phyloP scores from a whole-genome alignment of 2,329 filamentous ascomycete species.

The Cercospora berteroae region DNA sequence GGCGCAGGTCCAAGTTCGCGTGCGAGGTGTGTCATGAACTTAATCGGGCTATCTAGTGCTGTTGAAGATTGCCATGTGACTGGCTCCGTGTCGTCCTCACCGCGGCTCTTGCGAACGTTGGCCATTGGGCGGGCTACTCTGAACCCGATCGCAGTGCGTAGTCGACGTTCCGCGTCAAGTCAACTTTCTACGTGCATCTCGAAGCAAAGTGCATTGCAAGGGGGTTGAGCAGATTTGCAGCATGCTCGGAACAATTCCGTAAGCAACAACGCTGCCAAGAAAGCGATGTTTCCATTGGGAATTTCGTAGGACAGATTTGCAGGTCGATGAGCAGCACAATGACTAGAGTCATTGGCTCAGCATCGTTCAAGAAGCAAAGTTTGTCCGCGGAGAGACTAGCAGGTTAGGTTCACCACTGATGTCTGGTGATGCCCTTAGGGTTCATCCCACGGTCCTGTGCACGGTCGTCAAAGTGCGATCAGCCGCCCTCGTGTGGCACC shows the following conservation, averaged over 20 bases:
- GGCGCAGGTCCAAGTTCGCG: not conserved
- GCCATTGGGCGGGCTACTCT: not conserved
- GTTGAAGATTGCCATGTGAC: not conserved
- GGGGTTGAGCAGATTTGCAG: not conserved
- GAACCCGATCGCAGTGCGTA: not conserved
- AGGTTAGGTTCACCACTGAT: not conserved
- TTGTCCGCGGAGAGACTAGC: not conserved
- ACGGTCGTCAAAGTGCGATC: not conserved
- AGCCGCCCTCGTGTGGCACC: not conserved
- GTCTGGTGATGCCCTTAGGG: not conserved
- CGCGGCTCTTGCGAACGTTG: not conserved
- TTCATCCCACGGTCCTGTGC: not conserved
- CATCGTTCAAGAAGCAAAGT: not conserved
- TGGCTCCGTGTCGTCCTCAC: too few species aligned
- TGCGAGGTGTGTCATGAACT: not conserved
- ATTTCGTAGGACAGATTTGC: not conserved
- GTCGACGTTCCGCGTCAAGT: not conserved
- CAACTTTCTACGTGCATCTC: not conserved
- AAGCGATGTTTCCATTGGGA: not conserved
- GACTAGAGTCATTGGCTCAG: not conserved
- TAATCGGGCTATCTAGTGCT: not conserved
- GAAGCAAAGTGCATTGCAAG: not conserved
- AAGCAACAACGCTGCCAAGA: not conserved
- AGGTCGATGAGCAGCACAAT: not conserved
- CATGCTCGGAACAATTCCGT: not conserved